Base-by-base conservation (phyloP, 345 rosid genomes). In the Arabidopsis thaliana region DNA sequence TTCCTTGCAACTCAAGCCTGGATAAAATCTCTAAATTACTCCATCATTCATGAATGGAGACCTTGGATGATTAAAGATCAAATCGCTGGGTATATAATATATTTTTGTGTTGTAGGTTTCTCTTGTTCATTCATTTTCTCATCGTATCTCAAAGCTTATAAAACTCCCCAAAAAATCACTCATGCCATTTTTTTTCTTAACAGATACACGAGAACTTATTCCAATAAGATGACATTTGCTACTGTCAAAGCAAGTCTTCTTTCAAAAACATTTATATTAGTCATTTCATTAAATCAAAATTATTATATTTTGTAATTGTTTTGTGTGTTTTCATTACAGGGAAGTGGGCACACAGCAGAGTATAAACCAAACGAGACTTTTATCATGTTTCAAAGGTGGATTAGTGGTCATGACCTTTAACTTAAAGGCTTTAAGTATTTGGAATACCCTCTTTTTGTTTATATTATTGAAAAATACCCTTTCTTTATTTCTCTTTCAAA, bases 1-100 rank as follows among this genome's bases (percentile, higher is more conserved):
- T 84, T 65, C 59, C 3, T 66, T 56, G 87, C 81, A 36, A 85
- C 91, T 37, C 82, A 84, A 80, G 87, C 77, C 0, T 87, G 91
- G 87, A 84, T 84, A 56, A 65, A 81, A 72, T 66, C 83, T 3
- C 79, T 85, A 6, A 84, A 83, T 75, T 83, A 84, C 70, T 68
- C 85, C 12, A 81, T 84, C 24, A 8, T 75, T 2, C 82, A 84
- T 11, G 87, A 87, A 5, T 84, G 89, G 91, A 76, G 89, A 51
- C 65, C 81, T 1, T 87, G 92, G 89, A 38, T 28, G 4, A 69
- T 79, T 10, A 70, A 71, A 1, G 81, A 80, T 61, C 89, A 84
- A 77, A 79, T 87, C 61, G 84, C 78, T 11, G 89, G 60, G 60
- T 56, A 50, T 22, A 3, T 20, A 20, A 20, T 7, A 50, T 37